Percentiles rank a stretch among this genome's conserved stretches.
Evolutionary conservation across 345 rosid genomes (phyloP).

Genomic region (Conringia planisiliqua): DNA sequence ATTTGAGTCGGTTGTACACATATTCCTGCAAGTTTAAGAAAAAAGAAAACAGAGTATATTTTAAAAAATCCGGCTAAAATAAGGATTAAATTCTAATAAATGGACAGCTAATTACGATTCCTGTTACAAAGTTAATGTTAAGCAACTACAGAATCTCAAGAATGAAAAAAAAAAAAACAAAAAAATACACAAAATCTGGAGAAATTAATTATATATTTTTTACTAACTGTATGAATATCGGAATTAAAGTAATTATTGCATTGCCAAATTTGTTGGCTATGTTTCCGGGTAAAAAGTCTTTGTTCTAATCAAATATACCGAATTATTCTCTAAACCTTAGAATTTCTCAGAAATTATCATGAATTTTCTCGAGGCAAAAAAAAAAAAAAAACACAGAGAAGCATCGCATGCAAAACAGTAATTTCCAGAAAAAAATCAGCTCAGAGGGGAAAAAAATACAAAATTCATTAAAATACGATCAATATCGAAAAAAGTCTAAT

Average conservation of each 20-base stretch:
- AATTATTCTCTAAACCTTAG: background rate
- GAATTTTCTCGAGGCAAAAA: background rate
- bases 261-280: background rate
- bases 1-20: slow-evolving; percentile 85
- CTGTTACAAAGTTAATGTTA: background rate
- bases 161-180: background rate
- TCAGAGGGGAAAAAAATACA: background rate
- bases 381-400: background rate
- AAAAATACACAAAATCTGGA: background rate
- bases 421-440: background rate
- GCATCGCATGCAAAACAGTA: slow-evolving; percentile 17
- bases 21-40: slow-evolving; percentile 54
- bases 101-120: background rate
- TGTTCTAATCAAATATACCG: slow-evolving; percentile 7
- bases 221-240: background rate
- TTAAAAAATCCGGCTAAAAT: background rate
- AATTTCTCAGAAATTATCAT: background rate
- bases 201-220: background rate
- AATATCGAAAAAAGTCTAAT: background rate
- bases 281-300: background rate
- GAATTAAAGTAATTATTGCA: background rate
- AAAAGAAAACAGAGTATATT: background rate
- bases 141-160: background rate
- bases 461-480: background rate
- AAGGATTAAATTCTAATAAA: background rate